phyloP scores from a whole-genome alignment of 805 yeast species.

The Kluyveromyces wickerhamii region DNA sequence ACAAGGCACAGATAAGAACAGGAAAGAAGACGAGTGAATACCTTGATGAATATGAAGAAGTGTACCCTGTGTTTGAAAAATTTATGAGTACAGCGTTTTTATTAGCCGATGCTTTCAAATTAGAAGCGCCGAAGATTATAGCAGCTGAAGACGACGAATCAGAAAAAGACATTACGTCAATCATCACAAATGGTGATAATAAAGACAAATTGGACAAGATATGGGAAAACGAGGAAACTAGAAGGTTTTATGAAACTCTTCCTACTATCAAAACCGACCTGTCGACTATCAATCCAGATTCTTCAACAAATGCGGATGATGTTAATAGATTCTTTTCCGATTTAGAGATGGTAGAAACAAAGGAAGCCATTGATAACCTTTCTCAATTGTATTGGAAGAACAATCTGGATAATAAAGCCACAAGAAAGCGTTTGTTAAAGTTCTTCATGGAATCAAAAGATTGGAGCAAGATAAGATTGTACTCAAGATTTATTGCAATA shows the following conservation, averaged over 20 bases:
- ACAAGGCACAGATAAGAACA: conserved; percentile 53
- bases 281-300: conserved; percentile 13
- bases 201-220: conserved; percentile 21
- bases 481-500: conserved; percentile 63
- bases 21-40: conserved; percentile 45
- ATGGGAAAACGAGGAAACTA: conserved; percentile 65
- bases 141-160: conserved; percentile 21
- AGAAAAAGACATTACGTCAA: conserved; percentile 20
- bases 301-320: conserved; percentile 29
- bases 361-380: conserved; percentile 42
- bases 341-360: conserved; percentile 37
- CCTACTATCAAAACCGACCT: conserved; percentile 32
- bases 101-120: conserved; percentile 36
- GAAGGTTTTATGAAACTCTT: conserved; percentile 52
- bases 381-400: conserved; percentile 40
- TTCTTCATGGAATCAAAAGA: conserved; percentile 46
- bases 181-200: conserved; percentile 19
- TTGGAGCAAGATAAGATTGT: conserved; percentile 39
- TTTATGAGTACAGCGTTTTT: conserved; percentile 36
- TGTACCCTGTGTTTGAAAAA: conserved; percentile 34
- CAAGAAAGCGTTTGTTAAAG: conserved; percentile 50
- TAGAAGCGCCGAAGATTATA: conserved; percentile 33
- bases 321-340: conserved; percentile 37
- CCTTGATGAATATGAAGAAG: conserved; percentile 30
- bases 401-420: conserved; percentile 63